Percentiles rank a stretch among this genome's conserved stretches.
phyloP scores from a whole-genome alignment of 192 early-diverging fungal species.

The Spinellus fusiger region DNA sequence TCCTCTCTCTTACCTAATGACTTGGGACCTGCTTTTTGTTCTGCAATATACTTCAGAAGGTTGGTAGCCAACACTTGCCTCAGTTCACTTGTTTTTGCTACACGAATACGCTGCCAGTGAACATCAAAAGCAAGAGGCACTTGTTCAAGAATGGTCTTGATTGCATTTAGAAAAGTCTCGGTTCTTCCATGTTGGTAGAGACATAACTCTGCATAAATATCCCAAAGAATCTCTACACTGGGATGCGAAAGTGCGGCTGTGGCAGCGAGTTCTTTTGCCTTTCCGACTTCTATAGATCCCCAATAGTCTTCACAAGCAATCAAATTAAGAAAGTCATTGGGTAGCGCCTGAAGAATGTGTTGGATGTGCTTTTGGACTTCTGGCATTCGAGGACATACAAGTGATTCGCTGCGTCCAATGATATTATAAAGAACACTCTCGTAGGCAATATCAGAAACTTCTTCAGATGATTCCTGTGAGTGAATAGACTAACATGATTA shows the following conservation, averaged over 20 bases:
- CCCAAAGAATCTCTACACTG: neutral
- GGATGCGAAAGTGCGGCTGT: neutral
- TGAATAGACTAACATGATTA: too few species aligned
- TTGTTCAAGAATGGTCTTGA: neutral
- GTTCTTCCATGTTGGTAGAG: slow-evolving; percentile 6
- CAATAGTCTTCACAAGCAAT: neutral
- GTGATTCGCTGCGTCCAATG: neutral
- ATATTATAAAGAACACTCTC: neutral
- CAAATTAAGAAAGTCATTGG: neutral
- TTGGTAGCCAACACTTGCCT: neutral
- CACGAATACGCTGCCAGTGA: slow-evolving; percentile 9
- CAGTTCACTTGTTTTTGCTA: neutral
- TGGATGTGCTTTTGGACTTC: neutral
- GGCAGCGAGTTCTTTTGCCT: neutral
- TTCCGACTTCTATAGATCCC: neutral
- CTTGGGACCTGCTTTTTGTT: neutral
- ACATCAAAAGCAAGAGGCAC: slow-evolving; percentile 8
- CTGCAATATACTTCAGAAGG: neutral
- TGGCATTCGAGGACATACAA: neutral
- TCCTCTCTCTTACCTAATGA: slow-evolving; percentile 2
- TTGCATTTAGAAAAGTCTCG: neutral
- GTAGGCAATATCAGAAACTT: neutral
- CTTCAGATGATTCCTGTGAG: too few species aligned
- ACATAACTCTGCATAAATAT: slow-evolving; percentile 4
- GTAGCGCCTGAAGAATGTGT: neutral